Evolutionary conservation across 371 early-diverging fungal genomes (phyloP).

Genomic region (Apophysomyces sp.): DNA sequence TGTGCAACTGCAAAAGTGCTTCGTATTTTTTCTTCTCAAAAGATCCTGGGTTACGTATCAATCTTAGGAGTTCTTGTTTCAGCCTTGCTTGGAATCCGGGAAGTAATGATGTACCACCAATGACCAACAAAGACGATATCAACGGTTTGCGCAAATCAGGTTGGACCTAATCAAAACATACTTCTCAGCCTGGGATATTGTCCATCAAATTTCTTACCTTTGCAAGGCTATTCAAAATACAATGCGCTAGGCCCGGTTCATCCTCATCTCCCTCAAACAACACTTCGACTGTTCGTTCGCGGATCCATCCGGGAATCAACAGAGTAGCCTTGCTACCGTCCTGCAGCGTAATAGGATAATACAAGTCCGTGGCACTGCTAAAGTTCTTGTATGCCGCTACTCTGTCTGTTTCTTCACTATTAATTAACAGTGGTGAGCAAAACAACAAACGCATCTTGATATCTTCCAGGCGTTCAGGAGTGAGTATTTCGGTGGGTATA

Average conservation of each 20-base stretch:
- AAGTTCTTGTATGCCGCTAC: constrained; percentile 57
- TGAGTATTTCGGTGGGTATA: constrained; percentile 39
- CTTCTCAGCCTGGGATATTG: no score
- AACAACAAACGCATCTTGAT: constrained; percentile 71
- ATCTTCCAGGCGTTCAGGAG: constrained; percentile 64
- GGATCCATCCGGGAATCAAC: constrained; percentile 84
- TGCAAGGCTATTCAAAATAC: constrained; percentile 60
- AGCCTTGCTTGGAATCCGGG: constrained; percentile 74
- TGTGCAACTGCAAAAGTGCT: constrained; percentile 24
- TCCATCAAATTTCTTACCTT: no score
- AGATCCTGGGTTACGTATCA: constrained; percentile 39
- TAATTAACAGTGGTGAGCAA: constrained; percentile 59
- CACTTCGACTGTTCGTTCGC: constrained; percentile 81
- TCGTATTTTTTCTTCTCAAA: constrained; percentile 42
- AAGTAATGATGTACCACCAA: constrained; percentile 78
- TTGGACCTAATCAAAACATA: constrained; percentile 54
- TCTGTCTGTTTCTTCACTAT: constrained; percentile 33
- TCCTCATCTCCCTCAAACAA: constrained; percentile 84
- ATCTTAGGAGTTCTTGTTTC: constrained; percentile 57
- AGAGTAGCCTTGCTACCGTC: constrained; percentile 55
- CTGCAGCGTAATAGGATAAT: constrained; percentile 42
- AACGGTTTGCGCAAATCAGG: constrained; percentile 75
- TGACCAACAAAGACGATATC: constrained; percentile 64
- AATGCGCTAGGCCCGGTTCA: constrained; percentile 57
- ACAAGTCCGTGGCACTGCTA: constrained; percentile 58